phyloP scores from a whole-genome alignment of 805 yeast genomes.

The Yarrowia sp. region DNA sequence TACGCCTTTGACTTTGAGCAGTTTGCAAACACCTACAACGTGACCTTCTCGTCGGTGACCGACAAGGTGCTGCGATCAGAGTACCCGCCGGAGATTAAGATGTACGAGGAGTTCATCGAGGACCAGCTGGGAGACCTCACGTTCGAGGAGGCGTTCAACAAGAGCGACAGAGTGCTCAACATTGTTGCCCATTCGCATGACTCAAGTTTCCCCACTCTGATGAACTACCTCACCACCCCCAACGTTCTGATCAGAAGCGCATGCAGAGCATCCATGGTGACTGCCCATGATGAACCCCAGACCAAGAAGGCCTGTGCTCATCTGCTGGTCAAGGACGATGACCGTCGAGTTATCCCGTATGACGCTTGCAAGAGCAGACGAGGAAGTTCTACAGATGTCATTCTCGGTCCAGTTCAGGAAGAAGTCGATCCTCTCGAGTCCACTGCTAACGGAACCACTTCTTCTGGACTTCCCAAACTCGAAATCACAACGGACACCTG shows the following conservation, averaged over 20 bases:
- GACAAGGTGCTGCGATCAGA: slow-evolving; percentile 80
- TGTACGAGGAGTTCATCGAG: slow-evolving; percentile 79
- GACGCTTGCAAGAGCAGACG: slow-evolving; percentile 23
- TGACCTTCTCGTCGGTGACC: slow-evolving; percentile 58
- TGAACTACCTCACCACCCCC: slow-evolving; percentile 92
- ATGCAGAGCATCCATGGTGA: slow-evolving; percentile 72
- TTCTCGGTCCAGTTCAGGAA: slow-evolving; percentile 17
- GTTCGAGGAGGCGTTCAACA: slow-evolving; percentile 88
- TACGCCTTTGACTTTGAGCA: slow-evolving; percentile 37
- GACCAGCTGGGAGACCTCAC: slow-evolving; percentile 81
- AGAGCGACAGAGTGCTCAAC: slow-evolving; percentile 79
- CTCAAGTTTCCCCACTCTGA: slow-evolving; percentile 61
- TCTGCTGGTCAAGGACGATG: slow-evolving; percentile 62
- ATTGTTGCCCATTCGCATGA: slow-evolving; percentile 61
- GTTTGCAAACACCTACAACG: slow-evolving; percentile 42
- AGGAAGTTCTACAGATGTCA: slow-evolving; percentile 47
- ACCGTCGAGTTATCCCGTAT: slow-evolving; percentile 54
- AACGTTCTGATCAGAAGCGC: slow-evolving; percentile 91
- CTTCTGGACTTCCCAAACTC: neutral
- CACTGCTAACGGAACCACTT: neutral
- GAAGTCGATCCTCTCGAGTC: slow-evolving; percentile 1
- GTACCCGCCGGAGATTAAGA: slow-evolving; percentile 82
- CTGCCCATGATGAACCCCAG: slow-evolving; percentile 61
- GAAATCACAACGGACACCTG: slow-evolving; percentile 3
- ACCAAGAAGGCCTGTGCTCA: slow-evolving; percentile 51